Percentiles rank a stretch among this genome's conserved stretches.
These are phyloP conservation scores for Clathrospora elynae DNA, from an alignment of 2,329 filamentous ascomycete genomes.

Conservation along the genomic window DNA sequence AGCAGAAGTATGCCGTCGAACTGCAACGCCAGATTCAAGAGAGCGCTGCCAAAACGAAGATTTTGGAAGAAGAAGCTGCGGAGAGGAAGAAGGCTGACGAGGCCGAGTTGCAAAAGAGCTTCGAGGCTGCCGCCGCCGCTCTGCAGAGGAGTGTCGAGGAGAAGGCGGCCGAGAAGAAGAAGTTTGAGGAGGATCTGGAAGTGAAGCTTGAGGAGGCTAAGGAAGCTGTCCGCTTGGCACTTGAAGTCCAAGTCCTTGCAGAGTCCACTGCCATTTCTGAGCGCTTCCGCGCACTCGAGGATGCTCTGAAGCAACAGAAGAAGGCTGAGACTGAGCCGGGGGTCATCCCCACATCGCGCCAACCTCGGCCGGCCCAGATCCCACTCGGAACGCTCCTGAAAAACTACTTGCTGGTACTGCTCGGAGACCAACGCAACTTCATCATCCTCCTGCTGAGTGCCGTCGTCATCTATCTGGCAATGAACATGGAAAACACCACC, in stretches of 20 bases:
- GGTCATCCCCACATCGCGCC: not conserved
- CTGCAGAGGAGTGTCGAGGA: conserved; percentile 35
- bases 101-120: conserved; percentile 32
- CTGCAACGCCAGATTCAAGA: conserved; percentile 41
- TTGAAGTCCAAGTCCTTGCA: conserved; percentile 37
- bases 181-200: conserved; percentile 34
- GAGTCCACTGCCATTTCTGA: conserved; percentile 38
- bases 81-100: conserved; percentile 35
- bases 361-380: conserved; percentile 47
- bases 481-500: conserved; percentile 28
- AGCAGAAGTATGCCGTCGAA: conserved; percentile 38
- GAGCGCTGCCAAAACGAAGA: conserved; percentile 37
- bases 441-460: conserved; percentile 54
- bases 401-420: conserved; percentile 60
- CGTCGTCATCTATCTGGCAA: conserved; percentile 50
- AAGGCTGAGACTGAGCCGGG: conserved; percentile 11
- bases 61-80: conserved; percentile 34
- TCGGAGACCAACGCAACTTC: conserved; percentile 60
- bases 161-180: conserved; percentile 35
- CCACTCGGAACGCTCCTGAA: conserved; percentile 58
- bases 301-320: conserved; percentile 30
- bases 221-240: conserved; percentile 39
- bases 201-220: conserved; percentile 42
- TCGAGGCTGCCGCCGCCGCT: conserved; percentile 35
- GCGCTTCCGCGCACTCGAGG: conserved; percentile 38